These are phyloP conservation scores for Sonneratia alba DNA, from an alignment of 345 rosid genomes.

Conservation along the genomic window DNA sequence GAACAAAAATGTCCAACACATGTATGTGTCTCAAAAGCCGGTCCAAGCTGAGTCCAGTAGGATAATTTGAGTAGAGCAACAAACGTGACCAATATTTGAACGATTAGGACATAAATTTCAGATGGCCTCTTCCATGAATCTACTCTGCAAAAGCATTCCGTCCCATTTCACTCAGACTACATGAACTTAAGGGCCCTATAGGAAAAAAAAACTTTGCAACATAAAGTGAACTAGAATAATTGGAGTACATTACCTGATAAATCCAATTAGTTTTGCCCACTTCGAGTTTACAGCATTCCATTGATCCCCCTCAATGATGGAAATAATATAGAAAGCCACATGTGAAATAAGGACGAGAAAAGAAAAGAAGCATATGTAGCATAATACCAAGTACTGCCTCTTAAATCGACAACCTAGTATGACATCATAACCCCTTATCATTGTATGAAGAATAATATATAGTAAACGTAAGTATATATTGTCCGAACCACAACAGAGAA, in stretches of 20 bases:
- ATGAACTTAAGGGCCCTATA: background rate
- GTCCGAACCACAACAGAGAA: background rate
- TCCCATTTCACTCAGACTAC: background rate
- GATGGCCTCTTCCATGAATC: slow-evolving; percentile 25
- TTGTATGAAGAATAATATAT: background rate
- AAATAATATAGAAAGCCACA: slow-evolving; percentile 28
- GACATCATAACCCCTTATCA: background rate
- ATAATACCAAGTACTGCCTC: slow-evolving; percentile 26
- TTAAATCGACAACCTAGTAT: slow-evolving; percentile 21
- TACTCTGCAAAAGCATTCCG: slow-evolving; percentile 22
- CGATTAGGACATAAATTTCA: slow-evolving; percentile 20
- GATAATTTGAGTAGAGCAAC: slow-evolving; percentile 25
- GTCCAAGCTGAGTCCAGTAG: slow-evolving; percentile 12
- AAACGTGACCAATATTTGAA: slow-evolving; percentile 23
- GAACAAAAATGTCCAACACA: slow-evolving; percentile 18
- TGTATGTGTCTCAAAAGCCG: slow-evolving; percentile 14
- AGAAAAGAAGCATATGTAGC: slow-evolving; percentile 30
- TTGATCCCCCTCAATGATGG: slow-evolving; percentile 29
- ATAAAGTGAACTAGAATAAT: background rate
- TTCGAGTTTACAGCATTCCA: slow-evolving; percentile 32
- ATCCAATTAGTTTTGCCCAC: slow-evolving; percentile 40
- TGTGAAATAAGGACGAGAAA: slow-evolving; percentile 26
- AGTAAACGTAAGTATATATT: background rate
- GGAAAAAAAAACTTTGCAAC: background rate
- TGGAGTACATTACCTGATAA: slow-evolving; percentile 21